Base-by-base conservation (phyloP, 2,329 filamentous ascomycete genomes). In the Paraphoma chrysanthemicola region DNA sequence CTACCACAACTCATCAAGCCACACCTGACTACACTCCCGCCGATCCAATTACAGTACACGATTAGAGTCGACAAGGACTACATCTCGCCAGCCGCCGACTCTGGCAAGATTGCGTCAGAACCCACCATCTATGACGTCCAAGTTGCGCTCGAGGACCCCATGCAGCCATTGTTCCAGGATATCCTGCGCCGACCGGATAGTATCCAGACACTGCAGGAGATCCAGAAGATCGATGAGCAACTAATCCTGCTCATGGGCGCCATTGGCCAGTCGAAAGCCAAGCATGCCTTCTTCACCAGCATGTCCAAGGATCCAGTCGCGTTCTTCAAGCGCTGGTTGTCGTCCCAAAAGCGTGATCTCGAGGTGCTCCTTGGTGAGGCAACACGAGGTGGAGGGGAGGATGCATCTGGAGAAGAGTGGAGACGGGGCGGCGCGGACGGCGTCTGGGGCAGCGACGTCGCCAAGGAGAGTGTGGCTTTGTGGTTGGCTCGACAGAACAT, bases 111-210 rank as follows among this genome's bases (percentile, higher is more conserved):
- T 53, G 65, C 79, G 16, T 89, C 92, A 4, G 82, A 86, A 49
- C 88, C 92, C 1, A 97, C 93, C 6, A 83, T 98, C 67, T 97
- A 97, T 80, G 94, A 98, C 76, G 84, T 99, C 46, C 88, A 89
- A 67, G 91, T 99, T 44, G 85, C 88, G 1, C 85, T 97, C 14
- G 91, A 96, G 66, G 92, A 97, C 72, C 92, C 93, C 1, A 83
- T 96, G 48, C 88, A 88, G 49, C 91, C 91, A 62, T 85, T 91
- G 4, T 74, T 77, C 51, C 70, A 76, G 43, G 85, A 91, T 38
- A 74, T 78, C 39, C 69, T 77, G 33, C 78, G 78, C 38, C 76
- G 77, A 41, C 72, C 75, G 38, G 63, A 73, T 33, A 79, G 78
- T 77, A 85, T 89, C 14, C 79, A 83, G 39, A 89, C 88, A 70